A percentile compares a stretch with the other conserved stretches of the same genome.
These are phyloP conservation scores for Coccomyxa subellipsoidea DNA, from an alignment of 163 green algal genomes.

Conservation along the genomic window DNA sequence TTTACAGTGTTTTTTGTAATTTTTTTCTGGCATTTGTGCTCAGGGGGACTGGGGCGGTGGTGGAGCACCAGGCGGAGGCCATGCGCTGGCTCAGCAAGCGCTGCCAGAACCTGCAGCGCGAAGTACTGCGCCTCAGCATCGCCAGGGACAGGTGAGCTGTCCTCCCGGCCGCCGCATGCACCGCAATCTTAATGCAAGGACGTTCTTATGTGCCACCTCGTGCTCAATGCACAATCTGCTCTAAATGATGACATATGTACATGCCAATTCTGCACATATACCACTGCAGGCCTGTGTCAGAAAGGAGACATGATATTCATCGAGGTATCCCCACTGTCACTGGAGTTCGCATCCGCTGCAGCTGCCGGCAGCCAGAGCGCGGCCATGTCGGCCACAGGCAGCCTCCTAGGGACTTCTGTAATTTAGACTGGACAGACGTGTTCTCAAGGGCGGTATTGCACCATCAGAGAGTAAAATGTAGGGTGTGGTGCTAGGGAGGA, in stretches of 20 bases:
- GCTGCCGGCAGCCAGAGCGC: too few species aligned
- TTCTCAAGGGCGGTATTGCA: background rate
- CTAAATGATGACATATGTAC: too few species aligned
- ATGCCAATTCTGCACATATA: too few species aligned
- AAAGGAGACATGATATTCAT: too few species aligned
- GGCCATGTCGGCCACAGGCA: too few species aligned
- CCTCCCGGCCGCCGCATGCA: background rate
- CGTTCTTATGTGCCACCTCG: background rate
- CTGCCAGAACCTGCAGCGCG: constrained; percentile 12
- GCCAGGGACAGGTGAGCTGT: constrained; percentile 11
- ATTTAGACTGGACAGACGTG: background rate
- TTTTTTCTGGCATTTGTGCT: too few species aligned
- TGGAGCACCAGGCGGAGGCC: constrained; percentile 20
- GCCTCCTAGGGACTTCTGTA: too few species aligned
- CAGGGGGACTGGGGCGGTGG: constrained; percentile 4
- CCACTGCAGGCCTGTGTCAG: too few species aligned
- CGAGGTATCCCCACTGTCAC: too few species aligned
- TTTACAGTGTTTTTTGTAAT: too few species aligned
- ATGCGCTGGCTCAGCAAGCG: constrained; percentile 14
- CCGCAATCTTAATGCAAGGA: background rate
- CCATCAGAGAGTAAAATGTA: background rate
- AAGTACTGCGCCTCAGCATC: constrained; percentile 15
- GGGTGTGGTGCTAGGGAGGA: background rate
- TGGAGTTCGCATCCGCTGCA: too few species aligned
- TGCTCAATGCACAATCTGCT: too few species aligned